These are phyloP conservation scores for Hemileia vastatrix DNA, from an alignment of 1,284 basidiomycete genomes.

Conservation along the genomic window DNA sequence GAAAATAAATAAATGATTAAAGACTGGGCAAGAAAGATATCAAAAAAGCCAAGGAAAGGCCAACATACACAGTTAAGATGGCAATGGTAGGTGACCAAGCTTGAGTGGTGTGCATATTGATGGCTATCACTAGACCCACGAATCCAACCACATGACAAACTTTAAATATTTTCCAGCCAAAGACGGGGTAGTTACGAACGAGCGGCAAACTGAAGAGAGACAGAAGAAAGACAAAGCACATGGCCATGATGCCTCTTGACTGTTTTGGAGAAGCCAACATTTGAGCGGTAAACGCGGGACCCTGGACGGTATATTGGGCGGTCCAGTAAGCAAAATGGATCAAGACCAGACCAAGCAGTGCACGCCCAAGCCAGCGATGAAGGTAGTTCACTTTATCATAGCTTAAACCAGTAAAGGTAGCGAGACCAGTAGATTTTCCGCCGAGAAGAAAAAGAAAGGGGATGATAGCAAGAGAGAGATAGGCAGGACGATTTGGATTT, in stretches of 20 bases:
- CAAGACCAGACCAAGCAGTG: not conserved
- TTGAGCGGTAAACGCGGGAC: not conserved
- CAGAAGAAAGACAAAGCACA: not conserved
- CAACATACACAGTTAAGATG: not conserved
- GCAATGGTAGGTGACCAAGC: not conserved
- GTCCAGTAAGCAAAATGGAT: not conserved
- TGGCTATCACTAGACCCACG: not conserved
- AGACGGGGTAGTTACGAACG: not conserved
- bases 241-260: not conserved
- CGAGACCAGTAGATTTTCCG: not conserved
- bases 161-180: conserved; percentile 6
- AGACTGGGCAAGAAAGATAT: not conserved
- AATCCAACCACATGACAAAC: conserved; percentile 4
- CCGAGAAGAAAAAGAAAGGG: not conserved
- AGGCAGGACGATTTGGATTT: no score
- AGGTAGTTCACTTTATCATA: not conserved
- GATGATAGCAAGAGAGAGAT: not conserved
- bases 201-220: not conserved
- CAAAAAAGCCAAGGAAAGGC: not conserved
- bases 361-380: not conserved
- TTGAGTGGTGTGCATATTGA: conserved; percentile 1
- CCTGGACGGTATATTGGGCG: not conserved
- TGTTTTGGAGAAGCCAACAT: not conserved
- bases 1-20: not conserved
- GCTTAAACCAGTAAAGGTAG: not conserved